Evolutionary conservation across 2,329 filamentous ascomycete genomes (phyloP).

Genomic region (Neophaeococcomyces aloes): DNA sequence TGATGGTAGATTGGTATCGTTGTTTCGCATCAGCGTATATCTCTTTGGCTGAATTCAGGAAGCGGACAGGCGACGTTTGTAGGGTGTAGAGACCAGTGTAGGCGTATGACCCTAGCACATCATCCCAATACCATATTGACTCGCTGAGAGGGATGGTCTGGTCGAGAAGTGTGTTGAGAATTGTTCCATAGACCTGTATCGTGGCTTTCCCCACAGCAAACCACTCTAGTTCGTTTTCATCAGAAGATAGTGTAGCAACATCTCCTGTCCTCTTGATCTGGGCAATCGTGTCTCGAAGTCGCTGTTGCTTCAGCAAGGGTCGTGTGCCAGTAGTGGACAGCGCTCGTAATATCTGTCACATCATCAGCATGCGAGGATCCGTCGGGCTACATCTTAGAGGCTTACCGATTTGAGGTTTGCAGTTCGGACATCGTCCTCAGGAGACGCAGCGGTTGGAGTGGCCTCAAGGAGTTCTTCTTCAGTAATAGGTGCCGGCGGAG

Average conservation of each 20-base stretch:
- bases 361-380: not conserved
- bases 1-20: slow-evolving; percentile 19
- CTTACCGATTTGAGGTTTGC: slow-evolving; percentile 43
- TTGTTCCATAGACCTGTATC: slow-evolving; percentile 74
- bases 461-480: slow-evolving; percentile 1
- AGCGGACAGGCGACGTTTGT: slow-evolving; percentile 67
- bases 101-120: slow-evolving; percentile 65
- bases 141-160: slow-evolving; percentile 75
- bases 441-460: slow-evolving; percentile 9
- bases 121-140: slow-evolving; percentile 93
- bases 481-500: slow-evolving; percentile 14
- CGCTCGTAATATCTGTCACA: slow-evolving; percentile 48
- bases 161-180: slow-evolving; percentile 66
- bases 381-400: not conserved
- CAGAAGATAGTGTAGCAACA: slow-evolving; percentile 22
- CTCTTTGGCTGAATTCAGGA: slow-evolving; percentile 62
- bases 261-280: slow-evolving; percentile 39
- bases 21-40: slow-evolving; percentile 43
- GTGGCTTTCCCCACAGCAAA: slow-evolving; percentile 81
- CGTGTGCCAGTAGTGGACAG: slow-evolving; percentile 59
- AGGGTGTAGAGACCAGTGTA: slow-evolving; percentile 74
- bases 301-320: slow-evolving; percentile 48
- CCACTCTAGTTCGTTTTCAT: slow-evolving; percentile 69
- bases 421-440: slow-evolving; percentile 22
- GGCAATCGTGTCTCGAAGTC: slow-evolving; percentile 52